Conservation (phyloP, 75 land plant species). For the Sequoiadendron giganteum region DNA sequence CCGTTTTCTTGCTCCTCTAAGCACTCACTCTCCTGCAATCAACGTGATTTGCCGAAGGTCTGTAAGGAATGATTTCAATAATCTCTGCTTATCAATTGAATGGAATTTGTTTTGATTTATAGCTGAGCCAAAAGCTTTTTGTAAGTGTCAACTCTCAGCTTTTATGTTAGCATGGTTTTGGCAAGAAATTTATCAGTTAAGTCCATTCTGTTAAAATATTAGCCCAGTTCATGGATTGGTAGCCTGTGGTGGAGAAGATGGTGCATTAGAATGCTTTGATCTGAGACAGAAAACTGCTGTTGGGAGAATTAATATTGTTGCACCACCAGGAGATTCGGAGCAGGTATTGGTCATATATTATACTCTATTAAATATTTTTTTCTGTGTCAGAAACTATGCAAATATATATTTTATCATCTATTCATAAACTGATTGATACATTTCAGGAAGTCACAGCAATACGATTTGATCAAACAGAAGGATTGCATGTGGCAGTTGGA, state of each 20-base stretch:
- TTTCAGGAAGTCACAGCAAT: slow-evolving; percentile 87
- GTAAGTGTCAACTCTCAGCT: not conserved
- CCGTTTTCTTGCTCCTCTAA: slow-evolving; percentile 78
- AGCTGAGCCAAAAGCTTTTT: not conserved
- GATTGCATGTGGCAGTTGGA: slow-evolving; percentile 83
- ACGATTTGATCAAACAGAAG: slow-evolving; percentile 74
- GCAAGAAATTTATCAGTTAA: slow-evolving; percentile 1
- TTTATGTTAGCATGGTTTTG: not conserved
- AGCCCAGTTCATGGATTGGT: slow-evolving; percentile 79
- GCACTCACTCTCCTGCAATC: slow-evolving; percentile 76
- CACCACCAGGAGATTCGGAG: slow-evolving; percentile 53
- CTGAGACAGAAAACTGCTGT: slow-evolving; percentile 74
- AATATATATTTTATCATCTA: not conserved
- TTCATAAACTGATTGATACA: slow-evolving; percentile 10
- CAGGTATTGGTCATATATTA: slow-evolving; percentile 39
- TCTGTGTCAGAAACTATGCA: not conserved
- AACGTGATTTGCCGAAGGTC: slow-evolving; percentile 91
- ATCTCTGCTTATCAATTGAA: not conserved
- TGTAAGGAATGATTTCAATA: not conserved
- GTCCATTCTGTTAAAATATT: slow-evolving; percentile 2
- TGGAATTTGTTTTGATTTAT: not conserved
- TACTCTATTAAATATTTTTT: not conserved
- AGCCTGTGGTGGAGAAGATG: slow-evolving; percentile 99
- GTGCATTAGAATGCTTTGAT: slow-evolving; percentile 95
- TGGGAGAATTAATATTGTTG: slow-evolving; percentile 77